Conservation (phyloP, 441 rosid genomes). For the Pelargonium fulgidum region DNA sequence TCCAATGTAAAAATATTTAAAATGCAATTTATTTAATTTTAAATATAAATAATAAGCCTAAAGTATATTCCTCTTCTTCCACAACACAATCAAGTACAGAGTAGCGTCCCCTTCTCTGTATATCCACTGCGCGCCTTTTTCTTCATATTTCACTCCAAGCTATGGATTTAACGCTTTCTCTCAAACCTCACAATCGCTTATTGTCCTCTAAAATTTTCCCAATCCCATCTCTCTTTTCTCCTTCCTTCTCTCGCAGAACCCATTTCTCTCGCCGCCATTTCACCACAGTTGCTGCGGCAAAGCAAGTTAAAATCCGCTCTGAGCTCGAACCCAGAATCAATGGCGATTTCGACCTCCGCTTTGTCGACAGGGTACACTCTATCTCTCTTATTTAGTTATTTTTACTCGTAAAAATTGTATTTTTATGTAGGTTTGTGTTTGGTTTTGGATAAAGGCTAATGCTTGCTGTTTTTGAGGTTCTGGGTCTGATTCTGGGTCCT, state of each 20-base stretch:
- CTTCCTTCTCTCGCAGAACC: conserved; percentile 21
- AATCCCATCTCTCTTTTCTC: conserved; percentile 25
- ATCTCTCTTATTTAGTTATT: not conserved
- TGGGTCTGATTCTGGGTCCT: not conserved
- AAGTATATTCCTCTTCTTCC: not conserved
- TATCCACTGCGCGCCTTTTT: not conserved
- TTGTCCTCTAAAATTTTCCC: conserved; percentile 15
- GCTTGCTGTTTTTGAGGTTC: not conserved
- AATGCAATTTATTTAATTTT: no score
- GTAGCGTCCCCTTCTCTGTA: not conserved
- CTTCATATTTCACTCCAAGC: not conserved
- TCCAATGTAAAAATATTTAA: no score
- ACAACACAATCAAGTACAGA: not conserved
- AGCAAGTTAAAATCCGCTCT: conserved; percentile 31
- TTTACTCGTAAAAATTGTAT: not conserved
- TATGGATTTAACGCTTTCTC: not conserved
- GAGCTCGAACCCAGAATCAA: conserved; percentile 50
- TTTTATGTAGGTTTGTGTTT: not conserved
- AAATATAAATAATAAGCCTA: not conserved
- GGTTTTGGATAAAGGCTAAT: not conserved
- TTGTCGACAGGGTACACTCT: conserved; percentile 64
- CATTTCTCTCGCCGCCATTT: conserved; percentile 25
- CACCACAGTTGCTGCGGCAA: conserved; percentile 27
- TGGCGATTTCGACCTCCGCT: conserved; percentile 63
- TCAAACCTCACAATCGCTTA: not conserved